Percentiles rank a stretch among this genome's conserved stretches.
These are phyloP conservation scores for Saccharomyces pastorianus DNA, from an alignment of 1,139 yeast genomes.

Conservation along the genomic window DNA sequence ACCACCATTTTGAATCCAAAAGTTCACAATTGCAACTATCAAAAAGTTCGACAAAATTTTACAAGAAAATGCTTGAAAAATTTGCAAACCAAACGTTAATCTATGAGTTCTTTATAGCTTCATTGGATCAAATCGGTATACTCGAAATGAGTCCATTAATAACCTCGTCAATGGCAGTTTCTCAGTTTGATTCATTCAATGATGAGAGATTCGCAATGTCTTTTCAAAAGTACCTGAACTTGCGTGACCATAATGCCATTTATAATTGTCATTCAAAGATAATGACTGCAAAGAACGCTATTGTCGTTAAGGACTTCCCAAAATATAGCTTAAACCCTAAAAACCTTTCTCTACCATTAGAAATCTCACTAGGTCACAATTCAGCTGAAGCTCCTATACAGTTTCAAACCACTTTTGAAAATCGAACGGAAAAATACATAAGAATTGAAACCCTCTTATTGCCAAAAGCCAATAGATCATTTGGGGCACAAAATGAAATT, in stretches of 20 bases:
- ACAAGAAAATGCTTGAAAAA: constrained; percentile 4
- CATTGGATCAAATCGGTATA: constrained; percentile 20
- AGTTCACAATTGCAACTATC: constrained; percentile 7
- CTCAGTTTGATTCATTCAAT: constrained; percentile 14
- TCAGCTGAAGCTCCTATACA: not conserved
- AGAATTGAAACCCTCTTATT: not conserved
- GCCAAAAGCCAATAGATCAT: not conserved
- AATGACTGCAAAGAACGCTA: not conserved
- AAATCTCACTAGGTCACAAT: not conserved
- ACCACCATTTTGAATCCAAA: constrained; percentile 11
- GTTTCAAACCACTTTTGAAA: not conserved
- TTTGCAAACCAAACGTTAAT: not conserved
- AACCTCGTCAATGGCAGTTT: constrained; percentile 1
- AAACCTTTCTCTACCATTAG: not conserved
- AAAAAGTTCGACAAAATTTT: constrained; percentile 10
- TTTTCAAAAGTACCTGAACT: not conserved
- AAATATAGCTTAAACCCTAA: not conserved
- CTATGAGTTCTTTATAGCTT: constrained; percentile 12
- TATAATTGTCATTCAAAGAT: constrained; percentile 2
- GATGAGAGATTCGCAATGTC: constrained; percentile 4
- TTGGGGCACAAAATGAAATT: not conserved
- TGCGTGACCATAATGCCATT: constrained; percentile 4
- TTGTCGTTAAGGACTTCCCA: not conserved
- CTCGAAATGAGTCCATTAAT: constrained; percentile 16
- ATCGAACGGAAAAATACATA: not conserved